A percentile compares a stretch with the other conserved stretches of the same genome.
Conservation (phyloP, 306 rosid species). For the Adenanthera pavonina region DNA sequence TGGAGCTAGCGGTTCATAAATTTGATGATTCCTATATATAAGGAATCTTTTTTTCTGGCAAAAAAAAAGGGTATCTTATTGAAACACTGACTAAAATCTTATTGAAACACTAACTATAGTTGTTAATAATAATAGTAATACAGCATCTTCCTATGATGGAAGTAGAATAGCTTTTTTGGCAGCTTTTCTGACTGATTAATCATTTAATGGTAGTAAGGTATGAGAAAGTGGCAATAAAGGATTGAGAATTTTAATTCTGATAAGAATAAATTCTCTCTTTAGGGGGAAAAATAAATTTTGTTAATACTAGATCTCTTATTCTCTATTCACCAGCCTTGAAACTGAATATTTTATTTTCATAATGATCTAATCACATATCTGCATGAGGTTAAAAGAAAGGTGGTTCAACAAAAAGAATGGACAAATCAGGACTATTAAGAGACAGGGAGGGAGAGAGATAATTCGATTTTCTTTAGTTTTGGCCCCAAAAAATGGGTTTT, state of each 20-base stretch:
- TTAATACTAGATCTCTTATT: constrained; percentile 5
- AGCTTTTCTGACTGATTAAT: constrained; percentile 21
- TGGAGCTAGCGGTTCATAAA: neutral
- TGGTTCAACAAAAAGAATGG: neutral
- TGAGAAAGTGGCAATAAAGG: neutral
- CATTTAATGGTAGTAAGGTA: constrained; percentile 9
- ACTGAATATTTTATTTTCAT: neutral
- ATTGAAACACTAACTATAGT: constrained; percentile 8
- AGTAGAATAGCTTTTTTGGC: constrained; percentile 27
- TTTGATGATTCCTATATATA: neutral
- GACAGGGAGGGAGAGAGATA: neutral
- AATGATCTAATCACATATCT: neutral
- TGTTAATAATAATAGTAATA: neutral
- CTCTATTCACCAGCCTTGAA: neutral
- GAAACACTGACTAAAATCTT: no score
- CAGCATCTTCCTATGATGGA: neutral
- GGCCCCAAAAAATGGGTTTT: no score
- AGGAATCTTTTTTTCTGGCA: no score
- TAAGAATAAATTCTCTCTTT: constrained; percentile 21
- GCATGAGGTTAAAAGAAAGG: neutral
- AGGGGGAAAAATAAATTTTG: neutral
- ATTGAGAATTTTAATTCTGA: constrained; percentile 32
- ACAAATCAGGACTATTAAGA: neutral
- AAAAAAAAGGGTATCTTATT: no score
- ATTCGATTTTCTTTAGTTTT: neutral